Percentiles rank a stretch among this genome's conserved stretches.
These are phyloP conservation scores for Mycena galopus DNA, from an alignment of 768 basidiomycete genomes.

Conservation along the genomic window DNA sequence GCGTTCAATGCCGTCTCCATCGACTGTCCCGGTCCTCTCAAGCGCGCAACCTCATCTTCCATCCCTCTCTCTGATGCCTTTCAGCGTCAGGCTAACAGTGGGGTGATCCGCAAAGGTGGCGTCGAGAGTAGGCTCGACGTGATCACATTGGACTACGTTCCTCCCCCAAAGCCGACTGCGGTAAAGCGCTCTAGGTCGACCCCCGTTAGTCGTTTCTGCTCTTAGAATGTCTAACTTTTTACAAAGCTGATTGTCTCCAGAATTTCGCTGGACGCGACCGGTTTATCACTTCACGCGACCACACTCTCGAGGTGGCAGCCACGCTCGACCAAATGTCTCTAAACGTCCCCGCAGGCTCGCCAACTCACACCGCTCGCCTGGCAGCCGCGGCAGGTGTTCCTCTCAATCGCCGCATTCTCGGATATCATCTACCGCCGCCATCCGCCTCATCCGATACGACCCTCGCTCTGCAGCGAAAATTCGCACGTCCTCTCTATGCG, in stretches of 20 bases:
- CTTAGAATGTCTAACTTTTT: constrained; percentile 4
- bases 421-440: constrained; percentile 91
- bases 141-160: constrained; percentile 81
- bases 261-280: constrained; percentile 73
- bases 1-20: constrained; percentile 58
- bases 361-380: constrained; percentile 83
- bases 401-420: constrained; percentile 84
- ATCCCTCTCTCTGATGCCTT: constrained; percentile 67
- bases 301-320: constrained; percentile 66
- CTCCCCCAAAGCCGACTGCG: constrained; percentile 67
- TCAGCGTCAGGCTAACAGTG: constrained; percentile 71
- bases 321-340: constrained; percentile 75
- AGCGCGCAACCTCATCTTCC: constrained; percentile 63
- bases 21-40: constrained; percentile 68
- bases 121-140: constrained; percentile 84
- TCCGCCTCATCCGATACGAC: constrained; percentile 81
- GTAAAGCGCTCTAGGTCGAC: constrained; percentile 82
- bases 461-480: constrained; percentile 82
- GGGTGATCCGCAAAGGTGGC: constrained; percentile 83
- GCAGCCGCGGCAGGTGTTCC: constrained; percentile 83
- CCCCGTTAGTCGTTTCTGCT: constrained; percentile 57
- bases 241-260: constrained; percentile 38
- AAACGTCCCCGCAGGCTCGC: constrained; percentile 72
- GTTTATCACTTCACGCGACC: constrained; percentile 75
- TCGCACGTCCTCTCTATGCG: constrained; percentile 80